These are phyloP conservation scores for Dryas alaskensis DNA, from an alignment of 306 rosid species.

Conservation along the genomic window DNA sequence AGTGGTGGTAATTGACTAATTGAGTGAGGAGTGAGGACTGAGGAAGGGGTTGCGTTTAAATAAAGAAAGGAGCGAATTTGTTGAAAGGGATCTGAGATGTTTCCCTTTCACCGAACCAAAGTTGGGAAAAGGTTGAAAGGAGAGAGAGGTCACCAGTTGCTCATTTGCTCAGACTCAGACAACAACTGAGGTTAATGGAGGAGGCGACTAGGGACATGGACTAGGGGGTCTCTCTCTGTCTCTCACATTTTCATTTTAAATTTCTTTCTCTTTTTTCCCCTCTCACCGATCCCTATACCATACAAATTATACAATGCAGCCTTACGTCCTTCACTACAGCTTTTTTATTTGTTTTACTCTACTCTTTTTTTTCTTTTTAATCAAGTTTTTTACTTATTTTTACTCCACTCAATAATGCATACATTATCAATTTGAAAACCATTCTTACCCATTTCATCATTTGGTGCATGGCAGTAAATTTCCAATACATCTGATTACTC, in stretches of 20 bases:
- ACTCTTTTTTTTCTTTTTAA: too few relatives aligned
- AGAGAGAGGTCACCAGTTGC: not conserved
- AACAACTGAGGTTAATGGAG: not conserved
- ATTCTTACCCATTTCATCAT: too few relatives aligned
- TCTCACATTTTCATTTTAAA: not conserved
- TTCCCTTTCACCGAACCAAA: conserved; percentile 7
- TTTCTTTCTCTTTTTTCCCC: not conserved
- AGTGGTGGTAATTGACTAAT: too few relatives aligned
- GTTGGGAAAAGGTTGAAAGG: conserved; percentile 4
- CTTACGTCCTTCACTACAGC: too few relatives aligned
- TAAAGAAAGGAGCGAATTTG: not conserved
- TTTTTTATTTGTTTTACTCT: not conserved
- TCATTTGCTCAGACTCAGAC: not conserved
- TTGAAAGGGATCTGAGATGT: conserved; percentile 7
- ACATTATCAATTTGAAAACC: too few relatives aligned
- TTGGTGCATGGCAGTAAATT: too few relatives aligned
- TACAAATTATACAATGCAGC: not conserved
- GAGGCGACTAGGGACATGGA: too few relatives aligned
- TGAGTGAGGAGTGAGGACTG: not conserved
- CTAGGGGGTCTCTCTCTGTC: not conserved
- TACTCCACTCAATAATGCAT: too few relatives aligned
- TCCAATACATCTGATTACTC: too few relatives aligned
- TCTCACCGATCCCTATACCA: not conserved
- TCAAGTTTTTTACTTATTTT: too few relatives aligned
- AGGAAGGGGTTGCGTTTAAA: not conserved